These are phyloP conservation scores for Fusarium drepaniforme DNA, from an alignment of 2,329 filamentous ascomycete species.

Conservation along the genomic window DNA sequence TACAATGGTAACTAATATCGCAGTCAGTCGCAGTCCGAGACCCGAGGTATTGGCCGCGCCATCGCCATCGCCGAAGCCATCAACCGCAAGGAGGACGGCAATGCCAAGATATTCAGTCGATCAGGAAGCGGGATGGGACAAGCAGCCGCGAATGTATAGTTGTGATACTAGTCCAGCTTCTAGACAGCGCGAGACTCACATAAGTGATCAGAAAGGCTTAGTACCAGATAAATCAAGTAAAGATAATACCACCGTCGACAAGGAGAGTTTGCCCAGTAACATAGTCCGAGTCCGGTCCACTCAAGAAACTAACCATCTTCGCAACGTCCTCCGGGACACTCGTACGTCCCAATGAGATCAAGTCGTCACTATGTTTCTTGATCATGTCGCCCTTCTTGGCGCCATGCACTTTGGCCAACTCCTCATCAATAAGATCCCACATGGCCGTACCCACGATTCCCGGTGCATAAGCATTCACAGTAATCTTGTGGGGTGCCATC, in stretches of 20 bases:
- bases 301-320: slow-evolving; percentile 72
- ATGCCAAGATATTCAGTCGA: background rate
- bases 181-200: background rate
- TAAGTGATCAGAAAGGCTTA: background rate
- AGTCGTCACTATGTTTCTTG: slow-evolving; percentile 63
- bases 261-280: slow-evolving; percentile 75
- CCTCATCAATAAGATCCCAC: slow-evolving; percentile 77
- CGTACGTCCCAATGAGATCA: slow-evolving; percentile 68
- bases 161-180: background rate
- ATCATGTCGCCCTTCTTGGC: slow-evolving; percentile 65
- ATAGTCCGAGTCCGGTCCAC: slow-evolving; percentile 70
- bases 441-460: slow-evolving; percentile 76
- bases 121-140: background rate
- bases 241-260: slow-evolving; percentile 71
- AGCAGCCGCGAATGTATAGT: background rate
- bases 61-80: background rate
- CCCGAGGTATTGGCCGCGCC: background rate
- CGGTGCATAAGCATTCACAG: slow-evolving; percentile 75
- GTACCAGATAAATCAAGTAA: slow-evolving; percentile 45
- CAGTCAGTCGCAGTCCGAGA: background rate
- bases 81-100: background rate
- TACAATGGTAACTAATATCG: background rate
- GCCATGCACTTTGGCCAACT: slow-evolving; percentile 58
- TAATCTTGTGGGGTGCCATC: slow-evolving; percentile 73
- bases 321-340: slow-evolving; percentile 74